Base-by-base conservation (phyloP, 1,284 basidiomycete species). In the Lentinula novae-zelandiae region DNA sequence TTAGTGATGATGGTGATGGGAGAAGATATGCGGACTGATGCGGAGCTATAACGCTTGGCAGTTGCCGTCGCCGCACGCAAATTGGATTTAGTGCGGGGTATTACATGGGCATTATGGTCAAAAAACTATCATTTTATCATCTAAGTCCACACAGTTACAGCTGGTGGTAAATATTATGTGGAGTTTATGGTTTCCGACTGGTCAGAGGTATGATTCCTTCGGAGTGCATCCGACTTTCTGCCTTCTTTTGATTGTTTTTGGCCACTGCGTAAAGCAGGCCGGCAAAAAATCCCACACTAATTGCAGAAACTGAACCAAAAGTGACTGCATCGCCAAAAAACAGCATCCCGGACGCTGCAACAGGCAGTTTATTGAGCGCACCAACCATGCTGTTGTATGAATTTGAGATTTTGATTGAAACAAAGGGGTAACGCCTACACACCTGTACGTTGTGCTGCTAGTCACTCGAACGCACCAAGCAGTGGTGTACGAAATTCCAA, bases 401-500 rank as follows among this genome's bases (percentile, higher is more conserved):
- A 51, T 40, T 51, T 48, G n/a, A 64, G 34, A 64, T 59, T 38
- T 63, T 44, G 46, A 46, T 20, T 49, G 53, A 34, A 52, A 33
- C 46, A 63, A 42, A 67, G 40, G 39, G 57, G 4, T 55, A 57
- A 42, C 22, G 20, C 40, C 15, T 20, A 38, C 79, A 58, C 62
- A 89, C 87, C 92, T 95, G 76, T 98, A 99, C 7, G 97, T 99
- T 49, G 97, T 99, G 67, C 95, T 98, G 65, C 93, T 95, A 33
- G 96, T 98, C 31, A 90, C 90, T 52, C 97, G 89, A 49, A 99
- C 89, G 73, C 97, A 99, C 97, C 97, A 99, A 9, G 97, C 97
- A 12, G 97, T 99, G 5, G 95, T 96, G 75, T 96, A 99, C 36
- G 95, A 96, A 70, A 99, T 99, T 59, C 95, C 93, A 36, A 98